Evolutionary conservation across 2,329 filamentous ascomycete species (phyloP).

Genomic region (Cercospora citrullina): DNA sequence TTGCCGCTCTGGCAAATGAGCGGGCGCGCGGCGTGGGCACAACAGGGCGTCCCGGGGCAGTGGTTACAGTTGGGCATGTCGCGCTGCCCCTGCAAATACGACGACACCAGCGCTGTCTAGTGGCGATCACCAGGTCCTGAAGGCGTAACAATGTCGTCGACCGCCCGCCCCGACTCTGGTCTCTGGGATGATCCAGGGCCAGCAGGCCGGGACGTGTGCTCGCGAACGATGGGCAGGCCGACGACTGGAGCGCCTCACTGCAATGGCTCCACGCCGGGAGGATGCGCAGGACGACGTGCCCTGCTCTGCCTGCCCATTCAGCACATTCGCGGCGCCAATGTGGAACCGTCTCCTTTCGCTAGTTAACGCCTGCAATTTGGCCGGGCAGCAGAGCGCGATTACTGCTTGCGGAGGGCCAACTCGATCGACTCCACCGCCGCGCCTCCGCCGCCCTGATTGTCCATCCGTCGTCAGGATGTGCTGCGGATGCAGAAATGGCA

Average conservation of each 20-base stretch:
- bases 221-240: slow-evolving; percentile 8
- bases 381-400: slow-evolving; percentile 14
- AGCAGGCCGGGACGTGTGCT: slow-evolving; percentile 15
- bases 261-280: not conserved
- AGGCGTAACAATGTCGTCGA: slow-evolving; percentile 12
- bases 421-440: slow-evolving; percentile 15
- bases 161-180: slow-evolving; percentile 15
- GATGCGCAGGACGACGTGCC: not conserved
- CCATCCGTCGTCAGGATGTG: not conserved
- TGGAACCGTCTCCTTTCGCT: slow-evolving; percentile 20
- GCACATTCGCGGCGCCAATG: not conserved
- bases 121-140: slow-evolving; percentile 18
- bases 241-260: slow-evolving; percentile 17
- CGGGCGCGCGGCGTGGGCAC: slow-evolving; percentile 6
- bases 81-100: slow-evolving; percentile 11
- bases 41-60: slow-evolving; percentile 19
- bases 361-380: slow-evolving; percentile 14
- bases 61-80: slow-evolving; percentile 11
- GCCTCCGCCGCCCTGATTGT: not conserved
- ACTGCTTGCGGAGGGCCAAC: slow-evolving; percentile 11
- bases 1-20: slow-evolving; percentile 10
- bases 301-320: not conserved
- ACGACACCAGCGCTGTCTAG: slow-evolving; percentile 3
- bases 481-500: slow-evolving; percentile 2
- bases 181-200: slow-evolving; percentile 22